These are phyloP conservation scores for Coemansia sp. DNA, from an alignment of 192 early-diverging fungal species.

Conservation along the genomic window DNA sequence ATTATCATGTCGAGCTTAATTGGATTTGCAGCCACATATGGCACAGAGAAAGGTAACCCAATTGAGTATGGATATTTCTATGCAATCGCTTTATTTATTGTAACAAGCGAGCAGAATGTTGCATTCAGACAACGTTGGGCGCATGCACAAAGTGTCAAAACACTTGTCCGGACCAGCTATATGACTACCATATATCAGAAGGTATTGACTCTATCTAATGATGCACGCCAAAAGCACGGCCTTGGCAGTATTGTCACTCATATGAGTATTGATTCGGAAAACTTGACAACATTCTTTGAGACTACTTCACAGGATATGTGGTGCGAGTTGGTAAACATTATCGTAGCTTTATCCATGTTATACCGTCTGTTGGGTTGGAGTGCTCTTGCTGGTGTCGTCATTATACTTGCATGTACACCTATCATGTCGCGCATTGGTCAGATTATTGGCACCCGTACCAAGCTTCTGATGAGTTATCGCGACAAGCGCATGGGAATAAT, in stretches of 20 bases:
- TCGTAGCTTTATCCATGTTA: constrained; percentile 15
- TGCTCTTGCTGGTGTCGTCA: constrained; percentile 3
- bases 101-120: no score
- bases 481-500: no score
- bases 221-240: constrained; percentile 71
- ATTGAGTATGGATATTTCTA: no score
- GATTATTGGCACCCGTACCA: no score
- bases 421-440: no score
- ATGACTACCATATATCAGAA: constrained; percentile 17
- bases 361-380: constrained; percentile 24
- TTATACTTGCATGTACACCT: no score
- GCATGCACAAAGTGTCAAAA: neutral
- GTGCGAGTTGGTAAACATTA: constrained; percentile 12
- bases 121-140: constrained; percentile 1
- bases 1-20: no score
- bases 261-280: constrained; percentile 58
- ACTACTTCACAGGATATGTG: constrained; percentile 36
- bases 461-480: no score
- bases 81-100: no score
- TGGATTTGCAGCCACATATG: no score
- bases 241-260: no score
- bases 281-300: neutral
- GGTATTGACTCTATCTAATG: constrained; percentile 16
- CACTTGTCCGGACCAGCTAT: neutral
- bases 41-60: no score